Evolutionary conservation across 2,329 filamentous ascomycete species (phyloP).

Genomic region (Diplocarpon mali): DNA sequence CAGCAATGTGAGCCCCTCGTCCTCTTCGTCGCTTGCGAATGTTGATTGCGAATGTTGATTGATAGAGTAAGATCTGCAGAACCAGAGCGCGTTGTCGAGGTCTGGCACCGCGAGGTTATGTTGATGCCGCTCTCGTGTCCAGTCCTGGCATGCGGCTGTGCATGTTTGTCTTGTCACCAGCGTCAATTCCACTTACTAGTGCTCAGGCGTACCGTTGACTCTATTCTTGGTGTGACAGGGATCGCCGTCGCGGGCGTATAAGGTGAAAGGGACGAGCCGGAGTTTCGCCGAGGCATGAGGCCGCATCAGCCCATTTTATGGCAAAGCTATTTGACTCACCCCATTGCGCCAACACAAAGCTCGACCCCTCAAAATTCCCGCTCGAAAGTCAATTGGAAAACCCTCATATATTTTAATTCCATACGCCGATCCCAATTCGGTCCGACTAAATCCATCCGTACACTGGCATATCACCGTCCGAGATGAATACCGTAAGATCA

Average conservation of each 20-base stretch:
- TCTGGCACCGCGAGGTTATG: not conserved
- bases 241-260: not conserved
- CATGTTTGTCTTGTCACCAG: not conserved
- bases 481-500: slow-evolving; percentile 44
- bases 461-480: not conserved
- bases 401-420: not conserved
- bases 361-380: not conserved
- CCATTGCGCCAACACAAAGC: not conserved
- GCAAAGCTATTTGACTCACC: not conserved
- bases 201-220: not conserved
- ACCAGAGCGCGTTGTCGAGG: not conserved
- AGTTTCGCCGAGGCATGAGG: slow-evolving; percentile 1
- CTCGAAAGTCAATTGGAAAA: not conserved
- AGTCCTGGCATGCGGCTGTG: not conserved
- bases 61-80: not conserved
- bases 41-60: too few species aligned
- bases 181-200: not conserved
- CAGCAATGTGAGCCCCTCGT: not conserved
- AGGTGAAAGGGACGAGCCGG: not conserved
- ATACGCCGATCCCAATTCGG: not conserved
- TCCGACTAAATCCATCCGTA: too few species aligned
- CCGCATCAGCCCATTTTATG: slow-evolving; percentile 9
- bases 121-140: not conserved
- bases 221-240: slow-evolving; percentile 6
- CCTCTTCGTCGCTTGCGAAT: too few species aligned